Conservation (phyloP, 2,329 filamentous ascomycete species). For the Didymella sp. region DNA sequence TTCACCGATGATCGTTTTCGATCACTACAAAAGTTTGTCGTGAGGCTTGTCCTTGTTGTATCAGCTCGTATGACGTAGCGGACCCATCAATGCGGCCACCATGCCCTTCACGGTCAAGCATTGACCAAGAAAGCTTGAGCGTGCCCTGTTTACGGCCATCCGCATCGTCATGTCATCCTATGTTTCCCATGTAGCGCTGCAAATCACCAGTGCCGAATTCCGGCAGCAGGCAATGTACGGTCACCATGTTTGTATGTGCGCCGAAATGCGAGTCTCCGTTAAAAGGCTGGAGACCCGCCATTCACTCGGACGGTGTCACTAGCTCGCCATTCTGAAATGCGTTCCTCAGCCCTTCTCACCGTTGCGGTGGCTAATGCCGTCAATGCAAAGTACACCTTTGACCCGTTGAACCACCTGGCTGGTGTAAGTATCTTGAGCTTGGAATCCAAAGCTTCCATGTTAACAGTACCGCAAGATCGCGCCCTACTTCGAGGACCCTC, state of each 20-base stretch:
- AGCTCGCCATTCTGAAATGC: constrained; percentile 19
- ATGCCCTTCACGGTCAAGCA: constrained; percentile 14
- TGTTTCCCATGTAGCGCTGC: constrained; percentile 15
- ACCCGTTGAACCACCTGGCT: constrained; percentile 58
- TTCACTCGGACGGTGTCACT: background rate
- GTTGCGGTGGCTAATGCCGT: constrained; percentile 38
- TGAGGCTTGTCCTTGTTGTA: constrained; percentile 7
- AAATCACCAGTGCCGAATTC: constrained; percentile 19
- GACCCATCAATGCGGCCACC: constrained; percentile 6
- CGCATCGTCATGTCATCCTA: constrained; percentile 25
- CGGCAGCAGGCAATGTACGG: constrained; percentile 5
- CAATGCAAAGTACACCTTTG: constrained; percentile 51
- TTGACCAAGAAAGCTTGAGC: constrained; percentile 21
- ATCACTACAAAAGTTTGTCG: constrained; percentile 3
- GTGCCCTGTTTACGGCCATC: constrained; percentile 23
- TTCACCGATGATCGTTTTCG: background rate
- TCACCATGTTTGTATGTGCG: constrained; percentile 6
- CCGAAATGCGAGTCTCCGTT: background rate
- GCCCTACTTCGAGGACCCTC: constrained; percentile 59
- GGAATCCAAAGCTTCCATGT: background rate
- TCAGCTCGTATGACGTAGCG: constrained; percentile 15
- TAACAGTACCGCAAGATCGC: constrained; percentile 42
- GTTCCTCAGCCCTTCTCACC: constrained; percentile 29
- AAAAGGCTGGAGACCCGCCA: constrained; percentile 6
- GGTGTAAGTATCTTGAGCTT: constrained; percentile 32